Evolutionary conservation across 2,329 filamentous ascomycete genomes (phyloP), one percentile per base, ranked within the genome.

Genomic region (Diaporthe sp.): DNA sequence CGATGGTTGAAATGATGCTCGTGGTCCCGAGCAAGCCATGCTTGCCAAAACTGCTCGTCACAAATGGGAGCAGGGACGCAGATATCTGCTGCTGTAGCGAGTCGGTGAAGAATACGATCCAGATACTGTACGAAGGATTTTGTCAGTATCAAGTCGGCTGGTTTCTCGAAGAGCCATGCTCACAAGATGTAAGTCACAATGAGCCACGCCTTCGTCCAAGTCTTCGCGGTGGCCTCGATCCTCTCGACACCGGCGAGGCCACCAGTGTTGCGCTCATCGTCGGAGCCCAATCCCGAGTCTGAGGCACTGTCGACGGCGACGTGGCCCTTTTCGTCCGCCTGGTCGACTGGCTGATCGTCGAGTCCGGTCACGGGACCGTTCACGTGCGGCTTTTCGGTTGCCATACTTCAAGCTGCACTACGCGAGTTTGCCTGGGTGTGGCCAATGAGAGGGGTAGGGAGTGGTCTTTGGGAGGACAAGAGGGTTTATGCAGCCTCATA

Each of bases 221-320:
- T 85, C 58, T 84, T 85, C 39, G 87, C 85, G 12, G 85, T 84
- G 19, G 87, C 88, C 79, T 88, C 86, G n/a, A 88, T 84, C 70
- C 86, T 85, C 74, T 86, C 84, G 25, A 89, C 86, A 80, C 88
- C 88, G 12, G 82, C 81, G 79, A 88, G 86, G 12, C 82, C 82
- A 28, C 65, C 73, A 17, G 59, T 74, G 25, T 69, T 69, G 15
- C 17, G 65, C 15, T 55, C 49, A 39, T 69, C 22, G 9, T 69
- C 65, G 9, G 65, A 46, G 9, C 31, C 34, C 1, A 37, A 28
- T 28, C 15, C 65, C 2, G 65, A 69, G 31, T 69, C 65, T 17
- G 65, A 69, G 49, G 34, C 25, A 28, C 25, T 55, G 31, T 69
- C 49, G 37, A 69, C n/a, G 1, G 65, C 65, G 34, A 55, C n/a